Evolutionary conservation across 2,329 filamentous ascomycete genomes (phyloP).

Genomic region (Fusarium sp.): DNA sequence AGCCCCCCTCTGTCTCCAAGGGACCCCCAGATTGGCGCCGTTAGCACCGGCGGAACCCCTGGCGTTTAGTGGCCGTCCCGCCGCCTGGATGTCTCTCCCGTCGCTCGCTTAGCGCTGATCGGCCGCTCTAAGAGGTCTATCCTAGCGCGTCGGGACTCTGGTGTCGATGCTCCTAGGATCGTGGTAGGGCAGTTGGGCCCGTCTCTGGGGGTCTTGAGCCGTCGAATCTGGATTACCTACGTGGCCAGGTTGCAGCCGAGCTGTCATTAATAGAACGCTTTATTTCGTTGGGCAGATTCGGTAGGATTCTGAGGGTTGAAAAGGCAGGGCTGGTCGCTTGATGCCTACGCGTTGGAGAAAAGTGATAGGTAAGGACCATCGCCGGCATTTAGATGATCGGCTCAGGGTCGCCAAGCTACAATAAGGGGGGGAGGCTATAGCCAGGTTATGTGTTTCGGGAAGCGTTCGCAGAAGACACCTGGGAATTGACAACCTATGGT

Average conservation of each 20-base stretch:
- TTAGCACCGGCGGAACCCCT: slow-evolving; percentile 47
- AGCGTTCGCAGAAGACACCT: too few relatives aligned
- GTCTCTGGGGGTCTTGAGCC: slow-evolving; percentile 12
- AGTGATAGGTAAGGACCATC: too few relatives aligned
- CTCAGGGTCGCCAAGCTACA: slow-evolving; percentile 6
- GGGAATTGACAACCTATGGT: too few relatives aligned
- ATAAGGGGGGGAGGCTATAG: too few relatives aligned
- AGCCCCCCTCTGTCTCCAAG: slow-evolving; percentile 34
- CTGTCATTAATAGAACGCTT: neutral
- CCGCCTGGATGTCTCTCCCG: slow-evolving; percentile 43
- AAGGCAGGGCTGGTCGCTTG: slow-evolving; percentile 22
- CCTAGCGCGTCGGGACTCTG: slow-evolving; percentile 43
- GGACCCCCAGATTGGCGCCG: slow-evolving; percentile 52
- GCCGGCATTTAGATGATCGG: slow-evolving; percentile 11
- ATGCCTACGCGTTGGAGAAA: too few relatives aligned
- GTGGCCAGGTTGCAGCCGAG: neutral
- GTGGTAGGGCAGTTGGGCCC: slow-evolving; percentile 21
- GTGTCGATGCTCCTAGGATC: slow-evolving; percentile 17
- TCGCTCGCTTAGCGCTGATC: slow-evolving; percentile 50
- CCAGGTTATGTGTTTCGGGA: too few relatives aligned
- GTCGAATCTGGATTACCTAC: slow-evolving; percentile 16
- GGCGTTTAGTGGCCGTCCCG: slow-evolving; percentile 48
- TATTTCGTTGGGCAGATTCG: neutral
- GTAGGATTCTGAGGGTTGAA: slow-evolving; percentile 25
- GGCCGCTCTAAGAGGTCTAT: slow-evolving; percentile 43